Evolutionary conservation across 2,329 filamentous ascomycete genomes (phyloP).

Genomic region (Teratosphaeria epicoccoides): DNA sequence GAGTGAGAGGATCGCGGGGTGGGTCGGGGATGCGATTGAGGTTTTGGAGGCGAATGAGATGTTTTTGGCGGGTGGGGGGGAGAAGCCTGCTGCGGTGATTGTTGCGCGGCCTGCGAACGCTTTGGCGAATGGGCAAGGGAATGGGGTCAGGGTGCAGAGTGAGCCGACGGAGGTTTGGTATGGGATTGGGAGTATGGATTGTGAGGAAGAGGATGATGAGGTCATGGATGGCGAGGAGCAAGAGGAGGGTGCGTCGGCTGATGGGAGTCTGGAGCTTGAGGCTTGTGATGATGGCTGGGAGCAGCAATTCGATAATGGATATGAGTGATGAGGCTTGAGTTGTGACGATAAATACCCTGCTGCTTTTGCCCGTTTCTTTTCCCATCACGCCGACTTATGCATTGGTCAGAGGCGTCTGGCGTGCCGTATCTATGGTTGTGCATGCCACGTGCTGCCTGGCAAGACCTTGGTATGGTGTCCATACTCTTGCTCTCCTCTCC

Average conservation of each 20-base stretch:
- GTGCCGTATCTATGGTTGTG: no score
- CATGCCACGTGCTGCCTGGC: no score
- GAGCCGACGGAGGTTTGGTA: background rate
- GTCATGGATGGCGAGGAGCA: background rate
- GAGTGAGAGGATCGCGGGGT: constrained; percentile 58
- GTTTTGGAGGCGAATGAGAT: constrained; percentile 35
- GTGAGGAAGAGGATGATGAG: background rate
- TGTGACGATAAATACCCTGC: background rate
- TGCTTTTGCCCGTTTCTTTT: background rate
- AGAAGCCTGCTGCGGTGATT: constrained; percentile 27
- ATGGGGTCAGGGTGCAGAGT: background rate
- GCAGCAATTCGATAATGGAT: background rate
- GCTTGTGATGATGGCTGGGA: background rate
- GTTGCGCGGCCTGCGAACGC: background rate
- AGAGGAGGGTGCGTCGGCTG: background rate
- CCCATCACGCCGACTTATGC: background rate
- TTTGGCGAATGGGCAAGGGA: background rate
- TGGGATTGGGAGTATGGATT: background rate
- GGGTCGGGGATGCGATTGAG: constrained; percentile 36
- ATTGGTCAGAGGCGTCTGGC: background rate
- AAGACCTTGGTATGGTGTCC: no score
- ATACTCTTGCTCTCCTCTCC: no score
- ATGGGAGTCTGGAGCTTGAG: background rate
- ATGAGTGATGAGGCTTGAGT: background rate
- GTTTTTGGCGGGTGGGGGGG: constrained; percentile 35